These are phyloP conservation scores for Colletotrichum truncatum DNA, from an alignment of 2,329 filamentous ascomycete species.

Conservation along the genomic window DNA sequence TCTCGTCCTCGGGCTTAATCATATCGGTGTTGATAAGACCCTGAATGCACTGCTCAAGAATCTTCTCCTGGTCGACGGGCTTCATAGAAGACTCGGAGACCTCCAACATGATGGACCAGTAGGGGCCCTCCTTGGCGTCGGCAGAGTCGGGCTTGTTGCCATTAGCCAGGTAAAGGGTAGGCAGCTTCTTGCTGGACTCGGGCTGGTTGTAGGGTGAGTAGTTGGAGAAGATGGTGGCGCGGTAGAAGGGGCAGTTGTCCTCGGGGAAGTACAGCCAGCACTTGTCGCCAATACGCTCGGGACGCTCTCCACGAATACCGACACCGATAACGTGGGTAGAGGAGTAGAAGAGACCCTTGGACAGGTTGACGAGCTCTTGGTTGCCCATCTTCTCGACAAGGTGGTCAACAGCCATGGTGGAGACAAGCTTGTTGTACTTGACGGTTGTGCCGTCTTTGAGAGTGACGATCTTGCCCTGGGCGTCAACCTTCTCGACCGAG, in stretches of 20 bases:
- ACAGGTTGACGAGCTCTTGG: constrained; percentile 81
- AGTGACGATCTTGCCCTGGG: constrained; percentile 82
- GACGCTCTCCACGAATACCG: constrained; percentile 89
- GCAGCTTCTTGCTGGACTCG: constrained; percentile 80
- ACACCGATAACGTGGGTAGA: constrained; percentile 98
- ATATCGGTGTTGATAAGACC: constrained; percentile 98
- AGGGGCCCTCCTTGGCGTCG: constrained; percentile 85
- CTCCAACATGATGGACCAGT: constrained; percentile 99
- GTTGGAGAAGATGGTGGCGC: constrained; percentile 99
- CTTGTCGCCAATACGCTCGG: constrained; percentile 98
- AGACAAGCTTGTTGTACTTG: constrained; percentile 91
- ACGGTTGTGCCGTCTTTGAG: constrained; percentile 87
- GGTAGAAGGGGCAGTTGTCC: constrained; percentile 98
- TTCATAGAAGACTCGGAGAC: constrained; percentile 97
- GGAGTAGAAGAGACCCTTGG: constrained; percentile 95
- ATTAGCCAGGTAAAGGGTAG: constrained; percentile 85
- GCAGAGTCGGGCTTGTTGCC: constrained; percentile 81
- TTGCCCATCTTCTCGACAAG: constrained; percentile 89
- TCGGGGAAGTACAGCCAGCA: constrained; percentile 99
- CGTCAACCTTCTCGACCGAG: constrained; percentile 86
- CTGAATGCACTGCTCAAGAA: constrained; percentile 92
- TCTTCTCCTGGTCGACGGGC: constrained; percentile 85
- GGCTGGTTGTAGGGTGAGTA: constrained; percentile 99
- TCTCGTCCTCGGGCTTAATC: constrained; percentile 90
- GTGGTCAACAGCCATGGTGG: constrained; percentile 94